Evolutionary conservation across 139 green algal species (phyloP).

Genomic region (Volvox reticuliferus): DNA sequence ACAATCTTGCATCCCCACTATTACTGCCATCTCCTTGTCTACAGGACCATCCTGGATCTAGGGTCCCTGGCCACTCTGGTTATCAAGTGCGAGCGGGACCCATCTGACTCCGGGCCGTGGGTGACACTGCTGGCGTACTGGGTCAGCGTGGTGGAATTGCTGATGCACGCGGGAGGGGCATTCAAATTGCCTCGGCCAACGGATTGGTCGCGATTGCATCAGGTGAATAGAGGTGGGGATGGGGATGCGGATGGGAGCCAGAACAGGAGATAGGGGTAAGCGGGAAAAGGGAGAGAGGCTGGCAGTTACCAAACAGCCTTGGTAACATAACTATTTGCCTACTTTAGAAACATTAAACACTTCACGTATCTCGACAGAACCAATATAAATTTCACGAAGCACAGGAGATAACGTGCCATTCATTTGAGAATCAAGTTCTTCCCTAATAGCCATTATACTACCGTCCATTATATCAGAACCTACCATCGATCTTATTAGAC

Average conservation of each 20-base stretch:
- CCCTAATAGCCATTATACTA: no score
- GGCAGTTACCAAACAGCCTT: no score
- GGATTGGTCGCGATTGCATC: neutral
- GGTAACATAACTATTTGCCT: no score
- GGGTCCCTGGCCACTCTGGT: neutral
- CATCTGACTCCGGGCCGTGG: neutral
- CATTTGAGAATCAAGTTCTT: no score
- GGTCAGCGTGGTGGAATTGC: neutral
- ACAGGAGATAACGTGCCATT: no score
- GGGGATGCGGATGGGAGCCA: neutral
- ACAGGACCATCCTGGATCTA: neutral
- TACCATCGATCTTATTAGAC: no score
- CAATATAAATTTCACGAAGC: no score
- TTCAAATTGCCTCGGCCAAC: neutral
- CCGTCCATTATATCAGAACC: no score
- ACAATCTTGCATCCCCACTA: neutral
- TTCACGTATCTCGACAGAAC: no score
- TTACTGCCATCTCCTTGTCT: neutral
- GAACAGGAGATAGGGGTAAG: no score
- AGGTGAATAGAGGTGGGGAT: neutral
- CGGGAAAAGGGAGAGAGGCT: no score
- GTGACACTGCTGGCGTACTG: constrained; percentile 6
- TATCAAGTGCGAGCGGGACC: neutral
- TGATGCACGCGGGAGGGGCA: neutral
- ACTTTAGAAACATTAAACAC: no score